Evolutionary conservation across 176 grass and related monocot species (phyloP), one percentile per base, ranked within the genome.

Genomic region (Saccharum officinarum): DNA sequence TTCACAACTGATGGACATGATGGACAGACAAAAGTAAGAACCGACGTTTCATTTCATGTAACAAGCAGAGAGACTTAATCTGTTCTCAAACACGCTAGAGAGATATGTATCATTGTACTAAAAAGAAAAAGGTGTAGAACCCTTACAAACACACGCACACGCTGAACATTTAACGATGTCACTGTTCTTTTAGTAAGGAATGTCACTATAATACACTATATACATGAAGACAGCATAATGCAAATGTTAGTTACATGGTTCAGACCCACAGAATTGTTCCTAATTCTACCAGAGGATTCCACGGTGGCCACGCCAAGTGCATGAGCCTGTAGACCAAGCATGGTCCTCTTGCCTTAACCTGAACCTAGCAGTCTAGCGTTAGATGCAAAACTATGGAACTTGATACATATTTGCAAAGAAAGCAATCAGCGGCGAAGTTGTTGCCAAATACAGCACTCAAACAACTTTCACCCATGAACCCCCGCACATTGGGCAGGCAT

Each of bases 391-490:
- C 40, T 39, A 22, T 68, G 0, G 17, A 61, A 34, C 8, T 37
- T 18, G 5, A 26, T 44, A 78, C 73, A 83, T 62, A 83, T 59
- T 49, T 34, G 36, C 57, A 7, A 22, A 54, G 7, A 72, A 67
- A 59, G 28, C 6, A 71, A 39, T n/a, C 42, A 16, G 57, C 38
- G 44, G 66, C 31, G 17, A 71, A 82, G 77, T 20, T 18, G 70
- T 83, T 30, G 65, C 17, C 40, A 59, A 61, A 74, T 46, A 57
- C 50, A 31, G 38, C 73, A 54, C 73, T 89, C 78, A 99, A 68
- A 96, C 97, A 50, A 99, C 97, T 88, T 88, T 92, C 84, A 96
- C 92, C 97, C 97, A 99, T 22, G 97, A 89, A 13, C 97, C 97
- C 40, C 97, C 97, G 65, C 97, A 99, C 93, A 99, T 99, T 33